These are phyloP conservation scores for Singerocomus inundabilis DNA, from an alignment of 1,284 basidiomycete species.

Conservation along the genomic window DNA sequence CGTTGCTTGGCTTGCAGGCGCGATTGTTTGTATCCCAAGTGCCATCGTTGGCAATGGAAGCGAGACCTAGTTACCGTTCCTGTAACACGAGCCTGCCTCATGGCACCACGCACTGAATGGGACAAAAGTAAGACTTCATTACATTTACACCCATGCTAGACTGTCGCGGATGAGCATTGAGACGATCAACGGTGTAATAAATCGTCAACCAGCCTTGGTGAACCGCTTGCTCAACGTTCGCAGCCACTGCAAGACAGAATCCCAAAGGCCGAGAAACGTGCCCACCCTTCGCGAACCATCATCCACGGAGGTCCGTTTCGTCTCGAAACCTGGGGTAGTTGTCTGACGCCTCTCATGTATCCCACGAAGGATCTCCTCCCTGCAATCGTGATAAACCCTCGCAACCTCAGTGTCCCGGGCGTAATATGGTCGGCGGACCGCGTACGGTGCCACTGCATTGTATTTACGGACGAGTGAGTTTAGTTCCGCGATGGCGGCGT, in stretches of 20 bases:
- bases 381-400: conserved; percentile 51
- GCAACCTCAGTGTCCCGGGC: conserved; percentile 57
- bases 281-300: conserved; percentile 2
- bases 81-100: conserved; percentile 9
- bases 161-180: conserved; percentile 2
- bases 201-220: conserved; percentile 9
- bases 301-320: not conserved
- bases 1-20: conserved; percentile 3
- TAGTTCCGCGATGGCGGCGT: conserved; percentile 64
- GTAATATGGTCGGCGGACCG: conserved; percentile 64
- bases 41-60: conserved; percentile 7
- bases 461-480: conserved; percentile 77
- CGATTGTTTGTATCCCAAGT: conserved; percentile 1
- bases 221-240: conserved; percentile 10
- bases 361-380: conserved; percentile 50
- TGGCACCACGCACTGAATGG: not conserved
- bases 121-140: no score
- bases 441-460: conserved; percentile 77
- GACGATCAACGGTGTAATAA: not conserved
- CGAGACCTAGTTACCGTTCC: conserved; percentile 5
- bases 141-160: no score
- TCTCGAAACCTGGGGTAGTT: not conserved
- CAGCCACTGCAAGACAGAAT: conserved; percentile 28
- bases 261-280: conserved; percentile 7
- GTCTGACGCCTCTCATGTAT: conserved; percentile 33